Conservation (phyloP, 2,329 filamentous ascomycete species). For the Purpureocillium lavendulum region DNA sequence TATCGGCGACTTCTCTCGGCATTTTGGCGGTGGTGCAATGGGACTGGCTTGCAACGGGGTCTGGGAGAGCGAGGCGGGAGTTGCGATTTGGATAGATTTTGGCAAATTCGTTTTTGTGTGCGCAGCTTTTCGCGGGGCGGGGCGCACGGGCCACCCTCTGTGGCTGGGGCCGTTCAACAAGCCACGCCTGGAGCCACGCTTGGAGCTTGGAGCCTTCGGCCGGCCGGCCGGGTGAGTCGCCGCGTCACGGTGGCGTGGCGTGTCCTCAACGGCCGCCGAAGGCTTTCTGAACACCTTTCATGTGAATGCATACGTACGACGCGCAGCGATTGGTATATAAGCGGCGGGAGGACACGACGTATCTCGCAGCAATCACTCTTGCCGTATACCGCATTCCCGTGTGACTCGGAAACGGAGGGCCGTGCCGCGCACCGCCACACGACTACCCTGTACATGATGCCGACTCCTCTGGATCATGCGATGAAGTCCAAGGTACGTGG, state of each 20-base stretch:
- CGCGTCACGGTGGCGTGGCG: not conserved
- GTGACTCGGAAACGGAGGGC: too few species aligned
- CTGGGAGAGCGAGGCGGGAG: conserved; percentile 8
- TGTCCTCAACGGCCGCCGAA: not conserved
- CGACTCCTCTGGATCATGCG: conserved; percentile 59
- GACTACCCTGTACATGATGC: conserved; percentile 39
- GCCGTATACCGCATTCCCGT: too few species aligned
- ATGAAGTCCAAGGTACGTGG: conserved; percentile 58
- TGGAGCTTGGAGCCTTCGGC: too few species aligned
- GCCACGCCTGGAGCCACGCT: too few species aligned
- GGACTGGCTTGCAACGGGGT: conserved; percentile 14
- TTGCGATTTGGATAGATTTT: conserved; percentile 12
- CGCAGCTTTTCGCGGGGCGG: conserved; percentile 15
- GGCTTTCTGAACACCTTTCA: not conserved
- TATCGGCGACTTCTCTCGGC: conserved; percentile 96
- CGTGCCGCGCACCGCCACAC: not conserved
- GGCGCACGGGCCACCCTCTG: conserved; percentile 12
- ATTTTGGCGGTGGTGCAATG: conserved; percentile 60
- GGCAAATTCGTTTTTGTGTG: conserved; percentile 19
- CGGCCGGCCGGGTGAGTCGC: not conserved
- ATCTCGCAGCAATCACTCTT: too few species aligned
- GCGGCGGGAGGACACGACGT: too few species aligned
- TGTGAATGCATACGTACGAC: too few species aligned
- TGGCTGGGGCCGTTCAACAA: conserved; percentile 1
- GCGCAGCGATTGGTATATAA: too few species aligned